phyloP scores from a whole-genome alignment of 257 asterid genomes.

The Thymus quinquecostatus region DNA sequence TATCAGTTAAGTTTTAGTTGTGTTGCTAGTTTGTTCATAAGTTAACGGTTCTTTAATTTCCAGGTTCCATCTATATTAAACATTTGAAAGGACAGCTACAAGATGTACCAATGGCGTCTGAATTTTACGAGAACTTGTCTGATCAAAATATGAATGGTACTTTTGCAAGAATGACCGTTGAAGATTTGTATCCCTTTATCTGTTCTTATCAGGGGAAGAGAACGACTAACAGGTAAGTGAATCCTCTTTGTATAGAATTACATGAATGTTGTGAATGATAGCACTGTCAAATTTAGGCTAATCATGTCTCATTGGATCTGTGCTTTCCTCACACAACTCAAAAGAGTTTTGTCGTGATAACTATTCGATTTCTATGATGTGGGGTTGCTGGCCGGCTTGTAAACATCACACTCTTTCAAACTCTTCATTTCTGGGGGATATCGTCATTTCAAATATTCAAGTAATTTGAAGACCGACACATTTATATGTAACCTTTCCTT shows the following conservation, averaged over 20 bases:
- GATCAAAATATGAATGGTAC: constrained; percentile 37
- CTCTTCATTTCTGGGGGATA: constrained; percentile 6
- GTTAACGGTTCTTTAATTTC: not conserved
- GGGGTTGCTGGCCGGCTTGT: not conserved
- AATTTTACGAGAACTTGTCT: constrained; percentile 39
- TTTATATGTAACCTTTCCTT: not conserved
- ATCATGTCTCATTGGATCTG: not conserved
- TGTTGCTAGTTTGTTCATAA: constrained; percentile 1
- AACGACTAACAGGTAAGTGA: constrained; percentile 55
- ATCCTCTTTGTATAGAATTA: not conserved
- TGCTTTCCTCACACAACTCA: not conserved
- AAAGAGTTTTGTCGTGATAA: not conserved
- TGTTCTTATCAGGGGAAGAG: constrained; percentile 51
- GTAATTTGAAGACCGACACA: not conserved
- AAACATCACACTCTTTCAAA: not conserved
- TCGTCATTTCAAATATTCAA: not conserved
- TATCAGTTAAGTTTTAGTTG: not conserved
- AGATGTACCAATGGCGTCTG: constrained; percentile 37
- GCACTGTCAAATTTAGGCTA: not conserved
- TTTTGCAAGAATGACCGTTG: constrained; percentile 47
- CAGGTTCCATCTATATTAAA: constrained; percentile 56
- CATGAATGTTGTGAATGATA: not conserved
- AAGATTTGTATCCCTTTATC: constrained; percentile 50
- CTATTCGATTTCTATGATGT: not conserved
- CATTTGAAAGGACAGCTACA: constrained; percentile 49